Conservation (phyloP, 768 basidiomycete species). For the Leccinellum luteum region DNA sequence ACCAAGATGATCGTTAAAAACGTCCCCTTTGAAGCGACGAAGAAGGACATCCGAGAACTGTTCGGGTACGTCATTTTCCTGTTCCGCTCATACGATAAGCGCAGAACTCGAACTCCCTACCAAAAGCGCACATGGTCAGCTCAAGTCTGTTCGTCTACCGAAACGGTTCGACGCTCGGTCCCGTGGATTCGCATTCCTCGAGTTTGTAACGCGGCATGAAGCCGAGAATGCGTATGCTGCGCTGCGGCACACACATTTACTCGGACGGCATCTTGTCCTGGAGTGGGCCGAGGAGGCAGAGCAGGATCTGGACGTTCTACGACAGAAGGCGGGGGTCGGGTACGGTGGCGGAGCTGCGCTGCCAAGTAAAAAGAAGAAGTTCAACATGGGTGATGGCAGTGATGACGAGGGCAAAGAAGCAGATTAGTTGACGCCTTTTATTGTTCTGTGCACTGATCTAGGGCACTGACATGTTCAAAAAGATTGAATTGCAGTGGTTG, state of each 20-base stretch:
- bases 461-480: neutral
- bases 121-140: slow-evolving; percentile 77
- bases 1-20: slow-evolving; percentile 99
- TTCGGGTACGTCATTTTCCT: slow-evolving; percentile 72
- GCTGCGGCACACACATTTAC: slow-evolving; percentile 90
- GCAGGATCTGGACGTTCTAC: slow-evolving; percentile 69
- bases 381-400: slow-evolving; percentile 48
- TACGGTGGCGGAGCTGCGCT: slow-evolving; percentile 65
- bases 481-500: neutral
- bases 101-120: neutral
- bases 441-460: neutral
- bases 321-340: slow-evolving; percentile 79
- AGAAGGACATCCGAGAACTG: slow-evolving; percentile 86
- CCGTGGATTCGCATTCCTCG: slow-evolving; percentile 95
- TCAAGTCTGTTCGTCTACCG: slow-evolving; percentile 93
- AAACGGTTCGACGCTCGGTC: slow-evolving; percentile 86
- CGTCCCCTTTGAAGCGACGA: slow-evolving; percentile 93
- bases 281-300: slow-evolving; percentile 91
- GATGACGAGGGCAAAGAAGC: slow-evolving; percentile 33
- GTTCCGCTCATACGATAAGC: neutral
- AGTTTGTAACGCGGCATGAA: slow-evolving; percentile 86
- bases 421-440: slow-evolving; percentile 4
- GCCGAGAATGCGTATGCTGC: slow-evolving; percentile 87
- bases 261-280: slow-evolving; percentile 91
- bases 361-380: slow-evolving; percentile 75